Percentiles rank a stretch among this genome's conserved stretches.
Conservation (phyloP, 2,329 filamentous ascomycete species). For the Oidium heveae region DNA sequence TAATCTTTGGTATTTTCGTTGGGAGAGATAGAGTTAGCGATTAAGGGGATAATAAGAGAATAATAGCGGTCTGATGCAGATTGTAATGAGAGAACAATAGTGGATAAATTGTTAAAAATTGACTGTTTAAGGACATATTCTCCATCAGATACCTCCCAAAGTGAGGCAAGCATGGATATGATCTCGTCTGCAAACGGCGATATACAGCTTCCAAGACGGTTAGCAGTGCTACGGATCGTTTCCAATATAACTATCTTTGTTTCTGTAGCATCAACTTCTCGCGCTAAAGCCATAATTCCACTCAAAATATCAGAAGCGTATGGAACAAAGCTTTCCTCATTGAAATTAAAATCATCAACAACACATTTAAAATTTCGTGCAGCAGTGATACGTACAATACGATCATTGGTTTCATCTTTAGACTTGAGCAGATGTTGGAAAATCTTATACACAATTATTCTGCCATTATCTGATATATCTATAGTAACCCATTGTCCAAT, state of each 20-base stretch:
- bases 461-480: conserved; percentile 40
- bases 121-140: conserved; percentile 87
- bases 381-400: conserved; percentile 77
- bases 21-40: conserved; percentile 54
- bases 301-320: conserved; percentile 51
- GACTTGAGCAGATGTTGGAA: conserved; percentile 67
- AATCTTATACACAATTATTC: conserved; percentile 60
- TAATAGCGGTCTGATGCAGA: conserved; percentile 57
- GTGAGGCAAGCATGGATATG: conserved; percentile 48
- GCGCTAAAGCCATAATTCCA: conserved; percentile 51
- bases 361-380: conserved; percentile 62
- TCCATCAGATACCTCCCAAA: conserved; percentile 61
- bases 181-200: conserved; percentile 51
- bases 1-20: conserved; percentile 54
- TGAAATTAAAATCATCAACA: conserved; percentile 67
- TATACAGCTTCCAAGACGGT: conserved; percentile 53
- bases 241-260: conserved; percentile 78
- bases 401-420: conserved; percentile 57
- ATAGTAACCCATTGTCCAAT: conserved; percentile 76
- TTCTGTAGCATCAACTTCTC: conserved; percentile 58
- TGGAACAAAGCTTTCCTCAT: conserved; percentile 45
- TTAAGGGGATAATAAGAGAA: conserved; percentile 52
- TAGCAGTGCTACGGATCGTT: conserved; percentile 59
- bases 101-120: conserved; percentile 62
- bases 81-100: conserved; percentile 69